Evolutionary conservation across 495 filamentous ascomycete genomes (phyloP), one percentile per base, ranked within the genome.

Genomic region (Penicillium canariense): DNA sequence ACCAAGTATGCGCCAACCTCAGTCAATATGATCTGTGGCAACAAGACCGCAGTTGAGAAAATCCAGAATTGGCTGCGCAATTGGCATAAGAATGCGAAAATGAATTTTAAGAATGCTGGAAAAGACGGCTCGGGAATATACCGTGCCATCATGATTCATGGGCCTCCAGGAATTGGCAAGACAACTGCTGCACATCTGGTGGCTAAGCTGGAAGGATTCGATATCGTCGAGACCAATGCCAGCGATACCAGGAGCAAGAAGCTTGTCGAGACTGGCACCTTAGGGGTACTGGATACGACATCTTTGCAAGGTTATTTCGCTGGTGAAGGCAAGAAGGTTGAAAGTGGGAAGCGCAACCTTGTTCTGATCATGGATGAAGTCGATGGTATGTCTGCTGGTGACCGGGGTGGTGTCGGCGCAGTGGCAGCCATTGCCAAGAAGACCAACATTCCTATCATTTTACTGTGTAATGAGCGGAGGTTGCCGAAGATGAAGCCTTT

Each of bases 291-390:
- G 44, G 89, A 94, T 70, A 99, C 96, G 31, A 97, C 85, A 7
- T 97, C 93, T 6, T 71, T 99, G 22, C 81, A 90, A 56, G 94
- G 94, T 8, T 97, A 88, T 73, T 97, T 97, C 65, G 87, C 91
- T n/a, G 87, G 83, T 14, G 85, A 89, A 39, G 87, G 86, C 34
- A 87, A 91, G 73, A 82, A 88, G 52, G 85, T 96, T 4, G 85
- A 97, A 48, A 73, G 74, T 26, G 78, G 77, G 18, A 97, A 92
- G 72, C 93, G 92, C 74, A 96, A 96, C 54, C 82, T 97, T 23
- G 89, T 96, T 8, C 76, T 99, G 11, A 87, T 99, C 74, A 97
- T 99, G 95, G 94, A 99, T 61, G 94, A 99, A 70, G 94, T 99
- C 5, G 94, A 99, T 64, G 94, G 94, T 30, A 99, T 99, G 94